These are phyloP conservation scores for Clonostachys rosea DNA, from an alignment of 2,329 filamentous ascomycete genomes.

Conservation along the genomic window DNA sequence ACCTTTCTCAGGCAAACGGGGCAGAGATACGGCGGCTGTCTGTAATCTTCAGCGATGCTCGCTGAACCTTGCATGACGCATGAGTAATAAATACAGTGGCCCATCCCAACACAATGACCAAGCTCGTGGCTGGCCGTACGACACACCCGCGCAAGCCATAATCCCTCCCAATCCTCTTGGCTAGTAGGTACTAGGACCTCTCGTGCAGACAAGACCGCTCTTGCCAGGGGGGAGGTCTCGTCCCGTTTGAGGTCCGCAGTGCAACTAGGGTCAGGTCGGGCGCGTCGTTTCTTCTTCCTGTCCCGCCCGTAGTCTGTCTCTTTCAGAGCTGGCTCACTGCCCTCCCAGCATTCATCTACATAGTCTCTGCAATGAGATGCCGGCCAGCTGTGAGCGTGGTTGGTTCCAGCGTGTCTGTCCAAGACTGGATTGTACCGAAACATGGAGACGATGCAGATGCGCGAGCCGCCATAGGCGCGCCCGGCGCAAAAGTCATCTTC, in stretches of 20 bases:
- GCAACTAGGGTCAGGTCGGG: background rate
- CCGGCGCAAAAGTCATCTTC: slow-evolving; percentile 66
- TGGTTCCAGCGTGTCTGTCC: slow-evolving; percentile 26
- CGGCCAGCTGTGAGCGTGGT: slow-evolving; percentile 57
- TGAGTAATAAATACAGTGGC: slow-evolving; percentile 61
- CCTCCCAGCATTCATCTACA: slow-evolving; percentile 21
- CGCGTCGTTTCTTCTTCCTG: background rate
- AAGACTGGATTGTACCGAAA: slow-evolving; percentile 56
- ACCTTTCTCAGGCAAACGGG: slow-evolving; percentile 55
- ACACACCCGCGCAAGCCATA: slow-evolving; percentile 55
- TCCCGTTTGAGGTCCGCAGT: background rate
- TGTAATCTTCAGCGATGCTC: slow-evolving; percentile 49
- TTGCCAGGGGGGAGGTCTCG: slow-evolving; percentile 7
- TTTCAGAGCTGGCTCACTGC: background rate
- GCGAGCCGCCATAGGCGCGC: slow-evolving; percentile 58
- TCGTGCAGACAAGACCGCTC: slow-evolving; percentile 15
- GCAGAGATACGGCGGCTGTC: slow-evolving; percentile 61
- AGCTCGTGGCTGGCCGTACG: slow-evolving; percentile 61
- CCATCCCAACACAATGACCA: slow-evolving; percentile 63
- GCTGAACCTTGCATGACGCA: slow-evolving; percentile 61
- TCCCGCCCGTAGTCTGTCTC: slow-evolving; percentile 6
- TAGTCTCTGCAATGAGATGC: slow-evolving; percentile 54
- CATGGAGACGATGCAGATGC: slow-evolving; percentile 56
- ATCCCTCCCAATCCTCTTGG: slow-evolving; percentile 18
- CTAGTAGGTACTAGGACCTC: slow-evolving; percentile 11